A percentile compares a stretch with the other conserved stretches of the same genome.
phyloP scores from a whole-genome alignment of 305 asterid species.

The Caryopteris hybrid region DNA sequence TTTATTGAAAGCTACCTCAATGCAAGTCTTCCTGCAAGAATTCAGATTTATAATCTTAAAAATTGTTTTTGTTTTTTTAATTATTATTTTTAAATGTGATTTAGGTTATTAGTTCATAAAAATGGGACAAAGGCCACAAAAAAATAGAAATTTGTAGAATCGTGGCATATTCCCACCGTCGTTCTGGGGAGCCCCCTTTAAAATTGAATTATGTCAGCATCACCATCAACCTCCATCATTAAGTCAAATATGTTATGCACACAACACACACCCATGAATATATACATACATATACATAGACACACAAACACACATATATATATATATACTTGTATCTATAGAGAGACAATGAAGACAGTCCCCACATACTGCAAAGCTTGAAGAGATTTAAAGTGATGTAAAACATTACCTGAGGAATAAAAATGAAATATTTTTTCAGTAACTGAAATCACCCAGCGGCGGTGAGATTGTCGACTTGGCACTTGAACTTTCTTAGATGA shows the following conservation, averaged over 20 bases:
- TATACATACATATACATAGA: too few species aligned
- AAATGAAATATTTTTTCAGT: background rate
- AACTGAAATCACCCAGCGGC: background rate
- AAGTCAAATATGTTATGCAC: too few species aligned
- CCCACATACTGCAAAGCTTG: conserved; percentile 7
- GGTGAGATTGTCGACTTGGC: conserved; percentile 5
- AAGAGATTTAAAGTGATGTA: background rate
- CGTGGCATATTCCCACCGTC: conserved; percentile 27
- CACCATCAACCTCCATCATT: background rate
- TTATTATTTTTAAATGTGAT: too few species aligned
- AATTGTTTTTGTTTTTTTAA: too few species aligned
- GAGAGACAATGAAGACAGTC: background rate
- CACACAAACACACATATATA: too few species aligned
- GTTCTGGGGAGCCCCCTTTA: conserved; percentile 11
- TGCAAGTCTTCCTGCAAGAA: background rate
- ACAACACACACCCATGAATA: background rate
- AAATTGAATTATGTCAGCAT: background rate
- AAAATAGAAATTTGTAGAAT: background rate
- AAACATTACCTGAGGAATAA: background rate
- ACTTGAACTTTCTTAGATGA: background rate
- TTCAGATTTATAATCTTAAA: background rate
- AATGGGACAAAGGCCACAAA: too few species aligned
- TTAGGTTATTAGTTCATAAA: background rate
- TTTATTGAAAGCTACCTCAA: conserved; percentile 12
- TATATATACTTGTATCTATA: background rate